phyloP scores from a whole-genome alignment of 441 rosid genomes.

The Jatropha multifida region DNA sequence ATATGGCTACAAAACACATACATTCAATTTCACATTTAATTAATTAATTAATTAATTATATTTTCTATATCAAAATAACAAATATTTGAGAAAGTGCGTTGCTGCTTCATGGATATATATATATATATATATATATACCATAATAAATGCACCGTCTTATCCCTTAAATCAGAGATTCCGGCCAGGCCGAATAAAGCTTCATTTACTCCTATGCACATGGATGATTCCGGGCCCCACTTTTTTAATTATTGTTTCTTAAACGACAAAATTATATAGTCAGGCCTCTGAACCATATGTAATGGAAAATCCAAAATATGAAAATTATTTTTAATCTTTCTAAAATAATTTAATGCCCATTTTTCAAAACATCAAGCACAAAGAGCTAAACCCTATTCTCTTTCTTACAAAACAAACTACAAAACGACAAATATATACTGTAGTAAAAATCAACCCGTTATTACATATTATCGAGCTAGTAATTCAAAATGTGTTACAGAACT shows the following conservation, averaged over 20 bases:
- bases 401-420: constrained; percentile 1
- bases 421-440: background rate
- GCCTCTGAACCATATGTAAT: background rate
- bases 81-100: no score
- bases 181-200: constrained; percentile 16
- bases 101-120: no score
- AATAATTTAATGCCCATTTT: background rate
- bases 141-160: constrained; percentile 29
- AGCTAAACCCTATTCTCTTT: background rate
- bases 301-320: background rate
- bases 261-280: constrained; percentile 13
- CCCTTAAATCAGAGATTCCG: constrained; percentile 1
- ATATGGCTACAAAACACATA: background rate
- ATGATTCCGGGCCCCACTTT: constrained; percentile 7
- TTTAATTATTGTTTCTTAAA: background rate
- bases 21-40: no score
- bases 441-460: background rate
- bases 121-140: no score
- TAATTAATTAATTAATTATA: no score
- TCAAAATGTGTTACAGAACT: background rate
- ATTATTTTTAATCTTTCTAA: background rate
- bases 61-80: no score
- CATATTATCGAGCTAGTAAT: background rate
- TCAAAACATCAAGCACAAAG: background rate
- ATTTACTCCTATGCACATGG: constrained; percentile 24